phyloP scores from a whole-genome alignment of 768 basidiomycete species.

The Pleurotus platypus region DNA sequence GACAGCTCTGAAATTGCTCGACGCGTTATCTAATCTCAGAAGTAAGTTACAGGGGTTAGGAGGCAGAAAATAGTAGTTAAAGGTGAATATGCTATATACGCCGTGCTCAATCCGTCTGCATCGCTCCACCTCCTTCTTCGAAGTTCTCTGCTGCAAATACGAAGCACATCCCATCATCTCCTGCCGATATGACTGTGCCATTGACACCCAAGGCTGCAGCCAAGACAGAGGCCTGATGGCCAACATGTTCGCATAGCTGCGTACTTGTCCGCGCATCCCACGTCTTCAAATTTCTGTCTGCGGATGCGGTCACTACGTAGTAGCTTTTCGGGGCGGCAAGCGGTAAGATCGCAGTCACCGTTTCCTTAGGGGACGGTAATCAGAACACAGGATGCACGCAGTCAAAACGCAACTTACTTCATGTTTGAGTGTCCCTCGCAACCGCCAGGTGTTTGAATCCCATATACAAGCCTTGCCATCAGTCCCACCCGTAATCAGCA shows the following conservation, averaged over 20 bases:
- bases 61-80: neutral
- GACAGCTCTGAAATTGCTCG: neutral
- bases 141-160: slow-evolving; percentile 70
- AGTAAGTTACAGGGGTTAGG: neutral
- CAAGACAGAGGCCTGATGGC: slow-evolving; percentile 77
- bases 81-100: neutral
- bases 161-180: slow-evolving; percentile 85
- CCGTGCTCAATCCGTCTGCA: neutral
- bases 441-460: slow-evolving; percentile 85
- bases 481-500: slow-evolving; percentile 84
- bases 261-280: slow-evolving; percentile 91
- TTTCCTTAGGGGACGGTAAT: slow-evolving; percentile 50
- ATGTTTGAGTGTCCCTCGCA: slow-evolving; percentile 81
- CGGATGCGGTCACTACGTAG: slow-evolving; percentile 81
- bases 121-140: slow-evolving; percentile 8
- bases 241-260: slow-evolving; percentile 75
- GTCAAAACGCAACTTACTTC: slow-evolving; percentile 45
- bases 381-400: neutral
- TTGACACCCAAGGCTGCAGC: slow-evolving; percentile 67
- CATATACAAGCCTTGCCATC: slow-evolving; percentile 94
- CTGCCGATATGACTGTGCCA: slow-evolving; percentile 81
- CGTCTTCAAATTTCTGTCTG: slow-evolving; percentile 81
- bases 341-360: slow-evolving; percentile 75
- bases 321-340: slow-evolving; percentile 59
- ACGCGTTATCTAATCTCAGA: too few relatives aligned